phyloP scores from a whole-genome alignment of 306 rosid genomes.

The Cucurbita argyrosperma region DNA sequence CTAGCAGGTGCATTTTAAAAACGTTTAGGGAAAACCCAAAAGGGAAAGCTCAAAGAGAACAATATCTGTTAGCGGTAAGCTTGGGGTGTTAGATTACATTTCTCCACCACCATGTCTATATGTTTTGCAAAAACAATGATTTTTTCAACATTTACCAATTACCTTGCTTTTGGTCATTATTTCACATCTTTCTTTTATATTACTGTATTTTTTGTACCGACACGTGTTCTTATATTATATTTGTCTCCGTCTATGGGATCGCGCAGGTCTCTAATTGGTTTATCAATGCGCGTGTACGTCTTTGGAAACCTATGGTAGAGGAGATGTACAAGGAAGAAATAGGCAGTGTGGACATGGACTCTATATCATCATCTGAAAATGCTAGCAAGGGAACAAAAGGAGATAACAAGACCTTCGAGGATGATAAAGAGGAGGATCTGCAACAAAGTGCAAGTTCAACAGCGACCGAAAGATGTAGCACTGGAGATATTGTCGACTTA shows the following conservation, averaged over 20 bases:
- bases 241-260: background rate
- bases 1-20: too few species aligned
- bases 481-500: constrained; percentile 33
- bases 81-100: too few species aligned
- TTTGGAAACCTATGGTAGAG: constrained; percentile 89
- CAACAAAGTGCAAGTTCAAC: constrained; percentile 37
- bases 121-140: too few species aligned
- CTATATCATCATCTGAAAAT: constrained; percentile 55
- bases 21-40: too few species aligned
- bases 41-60: too few species aligned
- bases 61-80: too few species aligned
- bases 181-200: background rate
- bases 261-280: constrained; percentile 80
- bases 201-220: background rate
- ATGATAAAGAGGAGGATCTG: constrained; percentile 33
- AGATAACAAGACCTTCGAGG: constrained; percentile 30
- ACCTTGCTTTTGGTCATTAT: background rate
- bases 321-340: constrained; percentile 78
- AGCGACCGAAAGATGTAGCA: constrained; percentile 30
- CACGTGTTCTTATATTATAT: background rate
- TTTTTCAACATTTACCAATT: background rate
- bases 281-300: constrained; percentile 76
- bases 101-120: too few species aligned
- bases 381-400: constrained; percentile 34
- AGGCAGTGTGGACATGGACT: constrained; percentile 45